Percentiles rank a stretch among this genome's conserved stretches.
Evolutionary conservation across 768 basidiomycete genomes (phyloP).

Genomic region (Kwoniella dejecticola): DNA sequence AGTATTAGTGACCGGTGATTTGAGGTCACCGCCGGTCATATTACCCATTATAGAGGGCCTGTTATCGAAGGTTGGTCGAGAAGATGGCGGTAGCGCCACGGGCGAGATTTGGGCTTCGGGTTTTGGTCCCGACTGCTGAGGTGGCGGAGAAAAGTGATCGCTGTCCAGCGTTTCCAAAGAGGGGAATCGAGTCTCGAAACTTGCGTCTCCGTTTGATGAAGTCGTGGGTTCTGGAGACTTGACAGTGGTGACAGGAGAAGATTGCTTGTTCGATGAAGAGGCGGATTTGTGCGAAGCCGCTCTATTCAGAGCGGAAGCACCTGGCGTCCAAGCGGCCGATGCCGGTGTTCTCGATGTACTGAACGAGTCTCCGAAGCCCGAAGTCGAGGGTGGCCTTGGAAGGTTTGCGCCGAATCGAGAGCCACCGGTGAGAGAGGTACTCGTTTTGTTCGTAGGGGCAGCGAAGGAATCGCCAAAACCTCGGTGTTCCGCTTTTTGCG

Average conservation of each 20-base stretch:
- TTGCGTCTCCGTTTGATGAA: conserved; percentile 30
- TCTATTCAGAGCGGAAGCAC: not conserved
- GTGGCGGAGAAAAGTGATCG: conserved; percentile 14
- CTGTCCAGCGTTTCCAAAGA: conserved; percentile 68
- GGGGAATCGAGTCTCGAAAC: conserved; percentile 74
- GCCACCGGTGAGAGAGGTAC: conserved; percentile 3
- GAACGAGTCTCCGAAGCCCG: conserved; percentile 37
- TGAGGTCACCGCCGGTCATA: conserved; percentile 46
- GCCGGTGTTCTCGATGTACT: conserved; percentile 6
- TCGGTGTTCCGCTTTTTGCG: not conserved
- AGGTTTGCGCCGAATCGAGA: conserved; percentile 13
- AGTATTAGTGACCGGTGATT: conserved; percentile 17
- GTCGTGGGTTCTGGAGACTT: conserved; percentile 30
- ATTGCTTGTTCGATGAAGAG: conserved; percentile 4
- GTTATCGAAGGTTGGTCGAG: conserved; percentile 14
- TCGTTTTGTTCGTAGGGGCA: conserved; percentile 7
- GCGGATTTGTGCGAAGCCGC: not conserved
- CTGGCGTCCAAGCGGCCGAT: conserved; percentile 8
- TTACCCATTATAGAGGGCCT: conserved; percentile 45
- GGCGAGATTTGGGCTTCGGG: conserved; percentile 33
- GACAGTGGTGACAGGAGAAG: not conserved
- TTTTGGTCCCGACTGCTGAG: not conserved
- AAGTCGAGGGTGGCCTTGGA: conserved; percentile 12
- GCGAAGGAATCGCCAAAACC: conserved; percentile 46
- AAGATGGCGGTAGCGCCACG: conserved; percentile 20